Evolutionary conservation across 257 asterid species (phyloP).

Genomic region (Nicotiana tabacum): DNA sequence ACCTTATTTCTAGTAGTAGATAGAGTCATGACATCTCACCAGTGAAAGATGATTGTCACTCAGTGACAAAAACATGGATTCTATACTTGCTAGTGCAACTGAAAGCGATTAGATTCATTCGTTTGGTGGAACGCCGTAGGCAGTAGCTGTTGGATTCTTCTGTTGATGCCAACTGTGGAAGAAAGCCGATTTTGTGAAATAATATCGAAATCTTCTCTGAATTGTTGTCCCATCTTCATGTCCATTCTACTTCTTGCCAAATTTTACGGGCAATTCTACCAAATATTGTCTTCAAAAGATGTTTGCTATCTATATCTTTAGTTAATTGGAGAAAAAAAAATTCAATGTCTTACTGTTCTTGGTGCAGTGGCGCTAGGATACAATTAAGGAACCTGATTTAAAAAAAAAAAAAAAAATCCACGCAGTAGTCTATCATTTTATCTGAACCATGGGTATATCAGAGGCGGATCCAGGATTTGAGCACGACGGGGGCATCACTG

Average conservation of each 20-base stretch:
- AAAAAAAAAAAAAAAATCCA: no score
- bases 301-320: not conserved
- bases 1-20: no score
- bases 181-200: not conserved
- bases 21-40: no score
- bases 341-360: not conserved
- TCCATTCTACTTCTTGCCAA: not conserved
- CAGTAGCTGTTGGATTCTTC: not conserved
- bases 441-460: no score
- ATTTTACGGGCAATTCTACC: not conserved
- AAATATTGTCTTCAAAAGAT: not conserved
- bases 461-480: no score
- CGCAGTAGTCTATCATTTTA: no score
- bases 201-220: not conserved
- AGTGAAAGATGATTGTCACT: no score
- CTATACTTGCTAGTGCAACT: no score
- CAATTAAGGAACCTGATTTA: no score
- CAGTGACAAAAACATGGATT: no score
- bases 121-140: not conserved
- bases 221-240: not conserved
- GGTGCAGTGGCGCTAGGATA: no score
- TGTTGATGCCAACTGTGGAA: not conserved
- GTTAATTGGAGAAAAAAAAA: not conserved
- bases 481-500: no score
- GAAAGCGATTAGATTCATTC: not conserved